These are phyloP conservation scores for Eimeria nieschulzi DNA, from an alignment of 169 alveolate species.

Conservation along the genomic window DNA sequence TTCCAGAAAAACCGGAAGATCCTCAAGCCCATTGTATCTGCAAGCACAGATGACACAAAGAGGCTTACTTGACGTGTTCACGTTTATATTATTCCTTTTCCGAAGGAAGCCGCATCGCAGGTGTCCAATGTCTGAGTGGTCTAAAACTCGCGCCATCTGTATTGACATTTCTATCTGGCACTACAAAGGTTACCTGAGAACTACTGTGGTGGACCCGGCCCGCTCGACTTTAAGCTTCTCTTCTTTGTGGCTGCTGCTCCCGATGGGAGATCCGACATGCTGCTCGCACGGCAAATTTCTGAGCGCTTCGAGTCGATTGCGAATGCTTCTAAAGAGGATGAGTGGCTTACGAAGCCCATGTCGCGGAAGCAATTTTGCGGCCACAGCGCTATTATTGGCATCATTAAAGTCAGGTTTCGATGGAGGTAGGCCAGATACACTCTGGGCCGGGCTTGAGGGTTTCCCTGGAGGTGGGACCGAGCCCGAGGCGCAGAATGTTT, in stretches of 20 bases:
- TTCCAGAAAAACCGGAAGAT: conserved; percentile 24
- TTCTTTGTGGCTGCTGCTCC: too few relatives aligned
- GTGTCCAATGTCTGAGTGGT: too few relatives aligned
- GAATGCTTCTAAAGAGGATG: conserved; percentile 20
- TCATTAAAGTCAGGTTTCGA: background rate
- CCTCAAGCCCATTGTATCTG: conserved; percentile 11
- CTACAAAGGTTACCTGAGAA: too few relatives aligned
- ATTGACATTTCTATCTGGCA: too few relatives aligned
- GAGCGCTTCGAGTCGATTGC: conserved; percentile 25
- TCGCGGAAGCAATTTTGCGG: background rate
- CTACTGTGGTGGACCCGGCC: too few relatives aligned
- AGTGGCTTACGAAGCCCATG: background rate
- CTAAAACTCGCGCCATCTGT: too few relatives aligned
- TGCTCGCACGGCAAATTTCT: background rate
- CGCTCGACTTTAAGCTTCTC: too few relatives aligned
- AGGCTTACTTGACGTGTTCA: too few relatives aligned
- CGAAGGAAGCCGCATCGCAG: too few relatives aligned
- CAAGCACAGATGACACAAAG: background rate
- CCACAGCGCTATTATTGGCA: background rate
- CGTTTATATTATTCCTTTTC: too few relatives aligned
- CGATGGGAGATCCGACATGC: too few relatives aligned
- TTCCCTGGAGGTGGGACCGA: background rate
- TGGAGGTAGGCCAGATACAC: background rate
- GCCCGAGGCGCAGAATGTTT: background rate
- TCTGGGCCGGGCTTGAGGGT: background rate